Evolutionary conservation across 2,329 filamentous ascomycete genomes (phyloP).

Genomic region (Colletotrichum spinosum): DNA sequence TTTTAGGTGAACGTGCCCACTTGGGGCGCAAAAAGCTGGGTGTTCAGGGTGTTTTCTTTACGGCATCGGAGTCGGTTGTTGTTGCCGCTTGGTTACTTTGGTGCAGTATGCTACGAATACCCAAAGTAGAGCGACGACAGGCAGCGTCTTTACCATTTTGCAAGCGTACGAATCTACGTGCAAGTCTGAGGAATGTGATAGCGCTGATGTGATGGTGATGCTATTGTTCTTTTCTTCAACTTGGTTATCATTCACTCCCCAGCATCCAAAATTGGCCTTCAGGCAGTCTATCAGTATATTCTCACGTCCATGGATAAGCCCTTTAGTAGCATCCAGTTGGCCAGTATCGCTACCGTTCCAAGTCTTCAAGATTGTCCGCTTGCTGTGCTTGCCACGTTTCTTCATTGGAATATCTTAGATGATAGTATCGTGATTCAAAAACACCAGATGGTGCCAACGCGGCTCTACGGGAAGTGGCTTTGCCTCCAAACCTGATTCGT

Average conservation of each 20-base stretch:
- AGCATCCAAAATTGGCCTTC: no score
- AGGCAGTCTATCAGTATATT: no score
- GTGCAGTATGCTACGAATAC: conserved; percentile 33
- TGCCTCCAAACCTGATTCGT: conserved; percentile 5
- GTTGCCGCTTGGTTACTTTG: conserved; percentile 26
- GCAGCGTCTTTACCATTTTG: conserved; percentile 5
- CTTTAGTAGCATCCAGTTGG: no score
- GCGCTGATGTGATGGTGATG: no score
- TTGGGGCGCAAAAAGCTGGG: conserved; percentile 36
- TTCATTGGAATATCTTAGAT: no score
- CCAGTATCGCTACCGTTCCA: no score
- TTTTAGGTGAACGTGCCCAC: conserved; percentile 8
- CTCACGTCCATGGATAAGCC: no score
- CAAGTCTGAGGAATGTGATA: not conserved
- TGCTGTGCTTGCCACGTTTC: no score
- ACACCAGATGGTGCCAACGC: not conserved
- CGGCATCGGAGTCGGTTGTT: conserved; percentile 14
- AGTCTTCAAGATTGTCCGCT: no score
- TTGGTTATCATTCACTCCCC: no score
- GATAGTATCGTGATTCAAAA: no score
- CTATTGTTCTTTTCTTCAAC: no score
- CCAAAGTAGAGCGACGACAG: conserved; percentile 20
- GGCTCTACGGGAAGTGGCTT: conserved; percentile 11
- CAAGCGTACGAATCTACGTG: conserved; percentile 2
- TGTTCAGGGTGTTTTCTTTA: conserved; percentile 30